A percentile compares a stretch with the other conserved stretches of the same genome.
Evolutionary conservation across 306 rosid species (phyloP).

Genomic region (Fragaria nilgerrensis): DNA sequence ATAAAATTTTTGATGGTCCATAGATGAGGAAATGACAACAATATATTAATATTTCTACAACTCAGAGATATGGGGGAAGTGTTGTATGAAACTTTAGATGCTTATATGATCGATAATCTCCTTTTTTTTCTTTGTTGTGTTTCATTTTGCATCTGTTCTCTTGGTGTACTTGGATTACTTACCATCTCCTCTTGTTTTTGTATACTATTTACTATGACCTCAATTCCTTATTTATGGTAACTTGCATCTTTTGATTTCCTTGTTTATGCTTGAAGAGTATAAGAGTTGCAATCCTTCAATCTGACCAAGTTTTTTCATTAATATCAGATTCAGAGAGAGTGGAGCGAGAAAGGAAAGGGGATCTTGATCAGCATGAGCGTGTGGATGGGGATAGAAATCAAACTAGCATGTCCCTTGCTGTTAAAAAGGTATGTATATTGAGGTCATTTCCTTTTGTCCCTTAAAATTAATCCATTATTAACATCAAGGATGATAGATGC

Average conservation of each 20-base stretch:
- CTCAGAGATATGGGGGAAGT: background rate
- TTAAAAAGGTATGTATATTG: conserved; percentile 65
- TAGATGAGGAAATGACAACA: background rate
- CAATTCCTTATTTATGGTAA: background rate
- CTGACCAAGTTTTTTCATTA: conserved; percentile 5
- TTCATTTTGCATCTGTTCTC: background rate
- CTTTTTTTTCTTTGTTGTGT: background rate
- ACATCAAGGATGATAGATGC: conserved; percentile 17
- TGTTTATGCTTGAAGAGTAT: conserved; percentile 9
- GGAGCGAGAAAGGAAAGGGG: conserved; percentile 97
- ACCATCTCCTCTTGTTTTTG: background rate
- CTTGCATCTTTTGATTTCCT: background rate
- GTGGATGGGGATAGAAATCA: conserved; percentile 94
- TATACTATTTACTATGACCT: background rate
- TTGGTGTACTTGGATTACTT: background rate
- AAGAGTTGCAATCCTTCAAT: background rate
- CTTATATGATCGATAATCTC: background rate
- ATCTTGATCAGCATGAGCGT: conserved; percentile 90
- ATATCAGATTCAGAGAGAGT: conserved; percentile 84
- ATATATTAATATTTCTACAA: background rate
- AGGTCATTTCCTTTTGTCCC: background rate
- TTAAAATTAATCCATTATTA: conserved; percentile 8
- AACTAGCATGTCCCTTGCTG: conserved; percentile 77
- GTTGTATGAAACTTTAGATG: background rate
- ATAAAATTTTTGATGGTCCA: background rate